Conservation (phyloP, 805 yeast species). For the Candida ascalaphidarum region DNA sequence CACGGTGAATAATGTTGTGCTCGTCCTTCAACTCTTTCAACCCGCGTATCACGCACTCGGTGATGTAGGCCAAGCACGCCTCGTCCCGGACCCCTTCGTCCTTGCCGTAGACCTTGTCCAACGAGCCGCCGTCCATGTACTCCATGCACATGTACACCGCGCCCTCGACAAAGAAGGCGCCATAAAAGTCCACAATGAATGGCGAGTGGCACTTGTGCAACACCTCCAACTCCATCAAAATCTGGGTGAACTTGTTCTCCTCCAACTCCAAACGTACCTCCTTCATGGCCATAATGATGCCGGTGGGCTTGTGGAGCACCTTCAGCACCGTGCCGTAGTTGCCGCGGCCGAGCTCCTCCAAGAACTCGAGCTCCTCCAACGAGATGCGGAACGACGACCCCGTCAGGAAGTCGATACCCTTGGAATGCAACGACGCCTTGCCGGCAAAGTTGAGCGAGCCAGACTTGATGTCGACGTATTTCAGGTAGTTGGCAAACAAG, state of each 20-base stretch:
- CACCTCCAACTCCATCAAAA: slow-evolving; percentile 91
- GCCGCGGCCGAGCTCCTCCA: slow-evolving; percentile 90
- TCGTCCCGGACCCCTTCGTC: slow-evolving; percentile 62
- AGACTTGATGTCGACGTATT: slow-evolving; percentile 84
- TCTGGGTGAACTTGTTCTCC: slow-evolving; percentile 88
- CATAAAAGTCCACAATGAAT: slow-evolving; percentile 90
- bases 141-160: slow-evolving; percentile 98
- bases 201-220: slow-evolving; percentile 87
- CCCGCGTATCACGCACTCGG: slow-evolving; percentile 75
- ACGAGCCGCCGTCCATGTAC: slow-evolving; percentile 93
- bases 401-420: slow-evolving; percentile 83
- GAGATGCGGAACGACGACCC: slow-evolving; percentile 85
- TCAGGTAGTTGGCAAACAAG: slow-evolving; percentile 74
- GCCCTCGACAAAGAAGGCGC: slow-evolving; percentile 96
- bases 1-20: slow-evolving; percentile 91
- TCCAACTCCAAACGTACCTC: slow-evolving; percentile 91
- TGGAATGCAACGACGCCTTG: slow-evolving; percentile 83
- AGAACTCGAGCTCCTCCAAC: slow-evolving; percentile 70
- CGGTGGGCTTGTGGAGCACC: slow-evolving; percentile 88
- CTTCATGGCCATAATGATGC: slow-evolving; percentile 93
- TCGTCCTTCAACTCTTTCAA: slow-evolving; percentile 77
- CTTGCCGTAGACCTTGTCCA: slow-evolving; percentile 72
- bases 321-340: slow-evolving; percentile 94
- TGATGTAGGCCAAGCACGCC: slow-evolving; percentile 67
- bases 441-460: slow-evolving; percentile 91